A percentile compares a stretch with the other conserved stretches of the same genome.
These are phyloP conservation scores for Catharanthus roseus DNA, from an alignment of 257 asterid species.

Conservation along the genomic window DNA sequence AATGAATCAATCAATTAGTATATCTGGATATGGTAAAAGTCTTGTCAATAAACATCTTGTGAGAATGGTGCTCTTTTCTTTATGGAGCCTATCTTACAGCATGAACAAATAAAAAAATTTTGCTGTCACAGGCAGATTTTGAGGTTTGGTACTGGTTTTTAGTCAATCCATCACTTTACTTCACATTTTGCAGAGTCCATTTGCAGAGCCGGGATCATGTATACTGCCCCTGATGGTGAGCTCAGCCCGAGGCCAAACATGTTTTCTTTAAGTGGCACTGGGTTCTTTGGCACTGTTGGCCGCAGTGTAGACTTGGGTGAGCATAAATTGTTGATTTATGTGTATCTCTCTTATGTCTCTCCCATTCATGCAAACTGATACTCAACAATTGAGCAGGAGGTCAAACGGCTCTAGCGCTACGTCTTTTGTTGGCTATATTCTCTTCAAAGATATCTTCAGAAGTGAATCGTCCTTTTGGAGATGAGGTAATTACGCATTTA, in stretches of 20 bases:
- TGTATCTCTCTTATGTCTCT: neutral
- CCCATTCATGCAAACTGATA: slow-evolving; percentile 5
- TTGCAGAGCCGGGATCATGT: slow-evolving; percentile 98
- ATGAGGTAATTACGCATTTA: slow-evolving; percentile 44
- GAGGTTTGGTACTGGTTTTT: slow-evolving; percentile 2
- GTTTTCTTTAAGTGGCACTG: slow-evolving; percentile 77
- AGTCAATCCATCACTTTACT: slow-evolving; percentile 48
- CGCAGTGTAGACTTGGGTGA: slow-evolving; percentile 85
- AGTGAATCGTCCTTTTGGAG: slow-evolving; percentile 76
- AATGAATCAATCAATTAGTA: neutral
- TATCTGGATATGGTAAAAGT: neutral
- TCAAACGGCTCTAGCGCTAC: slow-evolving; percentile 77
- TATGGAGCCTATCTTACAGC: neutral
- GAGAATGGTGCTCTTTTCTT: neutral
- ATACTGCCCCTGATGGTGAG: slow-evolving; percentile 46
- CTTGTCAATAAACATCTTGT: neutral
- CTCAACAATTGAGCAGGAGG: slow-evolving; percentile 45
- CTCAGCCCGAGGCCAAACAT: slow-evolving; percentile 50
- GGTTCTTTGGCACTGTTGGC: slow-evolving; percentile 78
- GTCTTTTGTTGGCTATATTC: slow-evolving; percentile 71
- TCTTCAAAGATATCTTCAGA: slow-evolving; percentile 75
- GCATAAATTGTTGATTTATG: slow-evolving; percentile 1
- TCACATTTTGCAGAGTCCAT: slow-evolving; percentile 56
- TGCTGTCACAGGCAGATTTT: neutral
- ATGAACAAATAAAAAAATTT: neutral